phyloP scores from a whole-genome alignment of 345 rosid species.

The Murraya koenigii region DNA sequence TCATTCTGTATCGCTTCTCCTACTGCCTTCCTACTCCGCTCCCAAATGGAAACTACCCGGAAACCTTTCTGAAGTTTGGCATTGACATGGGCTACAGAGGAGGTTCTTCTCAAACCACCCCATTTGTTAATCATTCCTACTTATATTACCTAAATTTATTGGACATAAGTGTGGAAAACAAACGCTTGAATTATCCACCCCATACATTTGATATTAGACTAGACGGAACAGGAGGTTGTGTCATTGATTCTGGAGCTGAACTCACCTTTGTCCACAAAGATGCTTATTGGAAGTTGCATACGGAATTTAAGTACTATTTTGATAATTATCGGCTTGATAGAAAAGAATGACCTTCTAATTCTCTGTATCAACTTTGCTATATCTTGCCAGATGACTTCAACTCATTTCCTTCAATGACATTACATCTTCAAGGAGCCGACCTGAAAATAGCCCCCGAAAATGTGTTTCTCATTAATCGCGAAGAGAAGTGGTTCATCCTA shows the following conservation, averaged over 20 bases:
- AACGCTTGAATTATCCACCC: not conserved
- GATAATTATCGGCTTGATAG: not conserved
- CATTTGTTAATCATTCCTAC: too few relatives aligned
- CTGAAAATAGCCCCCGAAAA: not conserved
- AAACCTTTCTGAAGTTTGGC: too few relatives aligned
- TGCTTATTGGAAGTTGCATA: not conserved
- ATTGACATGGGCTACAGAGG: too few relatives aligned
- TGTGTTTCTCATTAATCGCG: not conserved
- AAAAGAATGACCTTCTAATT: not conserved
- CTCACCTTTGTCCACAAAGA: not conserved
- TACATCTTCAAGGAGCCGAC: constrained; percentile 14
- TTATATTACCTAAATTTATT: not conserved
- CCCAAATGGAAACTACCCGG: too few relatives aligned
- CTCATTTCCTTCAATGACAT: constrained; percentile 10
- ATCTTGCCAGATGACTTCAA: not conserved
- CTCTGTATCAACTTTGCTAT: not conserved
- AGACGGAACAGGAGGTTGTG: not conserved
- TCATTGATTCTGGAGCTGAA: not conserved
- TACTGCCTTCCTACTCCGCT: too few relatives aligned
- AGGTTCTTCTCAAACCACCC: too few relatives aligned
- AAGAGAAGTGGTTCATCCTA: not conserved
- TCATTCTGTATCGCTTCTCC: not conserved
- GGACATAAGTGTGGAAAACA: constrained; percentile 8
- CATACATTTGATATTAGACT: not conserved
- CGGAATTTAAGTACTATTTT: not conserved